Percentiles rank a stretch among this genome's conserved stretches.
These are phyloP conservation scores for Fusarium pseudocircinatum DNA, from an alignment of 2,329 filamentous ascomycete species.

Conservation along the genomic window DNA sequence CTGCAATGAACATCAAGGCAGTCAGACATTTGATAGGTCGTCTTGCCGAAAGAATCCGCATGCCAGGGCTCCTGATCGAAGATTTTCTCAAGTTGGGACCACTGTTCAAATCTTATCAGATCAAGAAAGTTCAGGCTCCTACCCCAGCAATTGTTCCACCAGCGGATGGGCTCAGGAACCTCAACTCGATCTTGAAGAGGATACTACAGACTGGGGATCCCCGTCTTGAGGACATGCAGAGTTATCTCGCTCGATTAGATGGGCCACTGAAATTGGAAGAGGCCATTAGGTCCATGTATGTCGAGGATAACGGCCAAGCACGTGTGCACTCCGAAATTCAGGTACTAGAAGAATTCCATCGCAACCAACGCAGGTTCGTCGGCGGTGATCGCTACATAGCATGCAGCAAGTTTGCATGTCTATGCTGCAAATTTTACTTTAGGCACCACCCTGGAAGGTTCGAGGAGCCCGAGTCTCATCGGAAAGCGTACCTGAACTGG, in stretches of 20 bases:
- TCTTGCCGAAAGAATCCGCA: conserved; percentile 55
- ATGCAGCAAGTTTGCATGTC: conserved; percentile 63
- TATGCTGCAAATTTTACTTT: conserved; percentile 59
- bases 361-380: conserved; percentile 46
- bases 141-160: conserved; percentile 29
- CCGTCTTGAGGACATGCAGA: background rate
- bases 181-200: conserved; percentile 46
- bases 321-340: conserved; percentile 33
- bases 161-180: conserved; percentile 42
- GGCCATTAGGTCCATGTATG: conserved; percentile 18
- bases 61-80: conserved; percentile 50
- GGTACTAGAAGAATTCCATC: conserved; percentile 58
- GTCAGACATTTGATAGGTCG: conserved; percentile 56
- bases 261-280: background rate
- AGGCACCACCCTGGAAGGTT: conserved; percentile 49
- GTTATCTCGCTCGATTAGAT: conserved; percentile 4
- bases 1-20: conserved; percentile 35
- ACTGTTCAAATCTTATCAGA: conserved; percentile 46
- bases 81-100: conserved; percentile 44
- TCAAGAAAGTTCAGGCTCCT: conserved; percentile 35
- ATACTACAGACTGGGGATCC: conserved; percentile 40
- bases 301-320: conserved; percentile 35
- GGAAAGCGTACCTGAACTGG: conserved; percentile 56
- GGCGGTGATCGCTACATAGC: conserved; percentile 57
- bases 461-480: conserved; percentile 49